A percentile compares a stretch with the other conserved stretches of the same genome.
Conservation (phyloP, 2,329 filamentous ascomycete species). For the Epichloe scottii region DNA sequence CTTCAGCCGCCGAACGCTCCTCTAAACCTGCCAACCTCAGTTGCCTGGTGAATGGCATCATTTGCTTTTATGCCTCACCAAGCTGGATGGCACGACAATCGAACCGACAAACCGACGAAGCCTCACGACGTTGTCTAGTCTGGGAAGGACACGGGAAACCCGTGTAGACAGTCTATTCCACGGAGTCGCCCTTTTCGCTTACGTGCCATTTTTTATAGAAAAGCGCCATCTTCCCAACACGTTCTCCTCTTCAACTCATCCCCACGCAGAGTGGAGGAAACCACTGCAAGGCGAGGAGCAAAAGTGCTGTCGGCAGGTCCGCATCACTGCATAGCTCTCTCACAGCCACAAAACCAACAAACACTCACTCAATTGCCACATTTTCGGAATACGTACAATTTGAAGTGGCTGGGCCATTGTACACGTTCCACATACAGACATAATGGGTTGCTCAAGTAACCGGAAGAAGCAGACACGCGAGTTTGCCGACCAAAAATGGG, state of each 20-base stretch:
- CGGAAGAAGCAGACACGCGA: slow-evolving; percentile 50
- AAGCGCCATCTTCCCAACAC: background rate
- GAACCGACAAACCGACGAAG: background rate
- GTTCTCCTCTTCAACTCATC: background rate
- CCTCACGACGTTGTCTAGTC: background rate
- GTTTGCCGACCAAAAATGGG: slow-evolving; percentile 82
- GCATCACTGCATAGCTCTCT: slow-evolving; percentile 8
- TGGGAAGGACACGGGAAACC: background rate
- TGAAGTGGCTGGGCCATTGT: background rate
- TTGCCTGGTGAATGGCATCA: background rate
- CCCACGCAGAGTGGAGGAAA: background rate
- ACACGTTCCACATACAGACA: slow-evolving; percentile 12
- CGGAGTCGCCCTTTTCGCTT: background rate
- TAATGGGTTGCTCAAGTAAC: slow-evolving; percentile 55
- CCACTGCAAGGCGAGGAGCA: slow-evolving; percentile 29
- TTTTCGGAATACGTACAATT: background rate
- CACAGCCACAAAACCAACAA: background rate
- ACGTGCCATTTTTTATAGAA: background rate
- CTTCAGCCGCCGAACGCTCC: background rate
- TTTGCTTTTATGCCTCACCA: background rate
- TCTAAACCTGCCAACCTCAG: background rate
- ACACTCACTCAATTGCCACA: background rate
- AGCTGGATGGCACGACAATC: background rate
- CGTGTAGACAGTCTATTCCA: background rate
- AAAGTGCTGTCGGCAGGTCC: slow-evolving; percentile 32